Evolutionary conservation across 306 rosid genomes (phyloP), one percentile per base, ranked within the genome.

Genomic region (Pyrus bretschneideri): DNA sequence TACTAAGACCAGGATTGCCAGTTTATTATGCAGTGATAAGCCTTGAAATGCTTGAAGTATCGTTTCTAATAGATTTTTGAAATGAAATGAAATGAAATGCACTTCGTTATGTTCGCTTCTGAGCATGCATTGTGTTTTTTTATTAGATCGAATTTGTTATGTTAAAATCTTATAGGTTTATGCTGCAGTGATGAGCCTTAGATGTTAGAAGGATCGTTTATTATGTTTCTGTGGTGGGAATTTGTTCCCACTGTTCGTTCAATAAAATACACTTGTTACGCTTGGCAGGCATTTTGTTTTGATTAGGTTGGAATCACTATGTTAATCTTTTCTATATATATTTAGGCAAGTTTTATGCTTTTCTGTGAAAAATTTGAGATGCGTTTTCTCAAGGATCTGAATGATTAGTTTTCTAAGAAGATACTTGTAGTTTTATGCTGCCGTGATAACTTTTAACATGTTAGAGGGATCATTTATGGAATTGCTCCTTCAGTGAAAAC

Each of bases 31-130:
- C 85, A 2, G 80, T 86, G 91, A 82, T 86, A 89, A 86, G 69
- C 76, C 42, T 51, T 89, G 85, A 88, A 86, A 86, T 51, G 79
- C 2, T 80, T 86, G 88, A 71, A 86, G 82, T 35, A 38, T 66
- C 68, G 71, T 44, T 29, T n/a, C 6, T 21, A 59, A 40, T 72
- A 77, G 78, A 19, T 76, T 70, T 81, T 84, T 88, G 84, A 17
- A 49, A 15, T 49, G 21, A 49, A 49, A 15, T 49, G 19, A 49
- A 21, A 27, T 85, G 94, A 88, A 83, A 85, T 88, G 9, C 62
- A 0, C 80, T 70, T 70, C 89, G 89, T 84, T 87, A 84, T 87
- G 89, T 88, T 85, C 86, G 92, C 88, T 86, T 91, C 89, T 81
- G 83, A 85, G 88, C 83, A 5, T 65, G 9, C n/a, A 65, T 19